A percentile compares a stretch with the other conserved stretches of the same genome.
Conservation (phyloP, 1,139 yeast species). For the Kurtzmaniella natalensis region DNA sequence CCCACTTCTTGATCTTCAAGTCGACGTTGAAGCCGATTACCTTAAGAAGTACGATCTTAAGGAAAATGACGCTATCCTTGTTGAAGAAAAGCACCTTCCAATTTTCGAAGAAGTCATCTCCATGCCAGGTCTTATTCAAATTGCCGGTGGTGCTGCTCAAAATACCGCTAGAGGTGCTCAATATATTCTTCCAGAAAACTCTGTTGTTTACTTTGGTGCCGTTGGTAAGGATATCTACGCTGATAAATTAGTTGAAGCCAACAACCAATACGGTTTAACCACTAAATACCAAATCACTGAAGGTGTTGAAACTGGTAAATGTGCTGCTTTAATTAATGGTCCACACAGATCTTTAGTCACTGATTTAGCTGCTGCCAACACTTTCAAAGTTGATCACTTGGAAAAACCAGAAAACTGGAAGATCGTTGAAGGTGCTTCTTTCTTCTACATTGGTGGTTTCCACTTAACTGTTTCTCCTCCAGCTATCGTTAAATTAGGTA, state of each 20-base stretch:
- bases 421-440: constrained; percentile 73
- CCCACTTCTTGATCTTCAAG: constrained; percentile 87
- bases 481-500: constrained; percentile 83
- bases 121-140: constrained; percentile 57
- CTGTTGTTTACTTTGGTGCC: constrained; percentile 93
- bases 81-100: constrained; percentile 83
- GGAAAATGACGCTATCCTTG: constrained; percentile 91
- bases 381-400: constrained; percentile 85
- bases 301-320: constrained; percentile 85
- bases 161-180: constrained; percentile 99
- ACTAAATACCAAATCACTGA: constrained; percentile 81
- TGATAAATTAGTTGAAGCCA: constrained; percentile 77
- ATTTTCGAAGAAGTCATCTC: constrained; percentile 75
- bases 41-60: constrained; percentile 78
- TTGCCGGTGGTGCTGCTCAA: constrained; percentile 99
- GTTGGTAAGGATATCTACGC: constrained; percentile 92
- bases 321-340: constrained; percentile 93
- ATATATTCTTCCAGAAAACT: constrained; percentile 73
- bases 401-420: constrained; percentile 89
- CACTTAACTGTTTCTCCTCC: constrained; percentile 97
- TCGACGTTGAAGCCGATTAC: constrained; percentile 64
- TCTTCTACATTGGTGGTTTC: constrained; percentile 94
- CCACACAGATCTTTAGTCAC: constrained; percentile 90
- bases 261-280: constrained; percentile 80
- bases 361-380: constrained; percentile 97